Conservation (phyloP, 306 rosid species). For the Sicyos edulis region DNA sequence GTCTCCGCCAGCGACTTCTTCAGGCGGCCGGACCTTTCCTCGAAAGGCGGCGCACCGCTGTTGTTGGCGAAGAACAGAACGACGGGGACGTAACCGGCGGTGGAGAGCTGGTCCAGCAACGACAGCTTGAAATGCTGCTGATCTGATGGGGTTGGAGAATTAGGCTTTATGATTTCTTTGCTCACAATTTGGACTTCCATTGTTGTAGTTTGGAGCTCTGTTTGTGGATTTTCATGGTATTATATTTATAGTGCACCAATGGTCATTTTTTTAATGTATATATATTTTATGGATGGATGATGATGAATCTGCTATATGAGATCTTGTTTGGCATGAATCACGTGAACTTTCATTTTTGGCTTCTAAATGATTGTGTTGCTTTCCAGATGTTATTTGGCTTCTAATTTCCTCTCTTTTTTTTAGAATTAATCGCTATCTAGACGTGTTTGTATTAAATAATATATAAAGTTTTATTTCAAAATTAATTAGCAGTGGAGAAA, state of each 20-base stretch:
- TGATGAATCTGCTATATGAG: not conserved
- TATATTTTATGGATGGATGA: not conserved
- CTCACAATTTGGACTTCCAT: slow-evolving; percentile 16
- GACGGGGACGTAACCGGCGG: slow-evolving; percentile 21
- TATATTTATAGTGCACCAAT: not conserved
- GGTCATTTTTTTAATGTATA: not conserved
- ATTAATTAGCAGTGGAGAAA: no score
- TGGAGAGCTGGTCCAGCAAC: slow-evolving; percentile 20
- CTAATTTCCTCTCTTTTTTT: no score
- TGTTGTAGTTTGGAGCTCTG: not conserved
- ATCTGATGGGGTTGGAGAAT: slow-evolving; percentile 30
- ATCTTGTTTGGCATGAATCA: not conserved
- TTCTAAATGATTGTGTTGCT: no score
- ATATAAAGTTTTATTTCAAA: no score
- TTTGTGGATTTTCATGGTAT: not conserved
- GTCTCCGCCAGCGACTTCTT: slow-evolving; percentile 40
- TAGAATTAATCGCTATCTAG: no score
- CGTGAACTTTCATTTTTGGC: not conserved
- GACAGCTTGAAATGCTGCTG: slow-evolving; percentile 13
- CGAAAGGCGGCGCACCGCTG: not conserved
- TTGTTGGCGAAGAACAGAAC: slow-evolving; percentile 25
- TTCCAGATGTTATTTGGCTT: no score
- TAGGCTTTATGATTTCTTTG: slow-evolving; percentile 24
- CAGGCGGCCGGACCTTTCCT: slow-evolving; percentile 24
- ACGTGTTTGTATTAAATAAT: no score